Base-by-base conservation (phyloP, 176 grass and related monocot genomes). In the Otatea glauca region DNA sequence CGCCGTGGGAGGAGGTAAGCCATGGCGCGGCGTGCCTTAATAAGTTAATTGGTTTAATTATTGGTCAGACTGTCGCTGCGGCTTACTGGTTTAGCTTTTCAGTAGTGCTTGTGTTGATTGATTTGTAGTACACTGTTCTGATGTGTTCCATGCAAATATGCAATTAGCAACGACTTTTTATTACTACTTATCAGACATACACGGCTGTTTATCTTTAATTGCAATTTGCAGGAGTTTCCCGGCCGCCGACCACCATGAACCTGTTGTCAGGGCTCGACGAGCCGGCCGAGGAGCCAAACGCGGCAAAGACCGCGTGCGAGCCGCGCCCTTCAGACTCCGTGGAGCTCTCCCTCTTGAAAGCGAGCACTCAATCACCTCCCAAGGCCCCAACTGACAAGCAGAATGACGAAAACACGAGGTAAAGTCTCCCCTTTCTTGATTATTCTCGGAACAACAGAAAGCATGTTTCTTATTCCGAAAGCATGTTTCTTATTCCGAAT, bases 241-340 rank as follows among this genome's bases (percentile, higher is more conserved):
- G 64, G n/a, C 68, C 67, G 42, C 86, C 74, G 47, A 86, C 86
- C 68, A 92, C 90, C 68, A 86, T 89, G 86, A 89, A 92, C 74
- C 13, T 92, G 74, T 1, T 92, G 61, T 72, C 83, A 0, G 86
- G 61, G 75, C 73, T 92, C 29, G 82, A 78, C 56, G 35, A 48
- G 51, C 66, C 77, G 9, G 75, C 63, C 45, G 76, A 84, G 53
- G 78, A 68, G 66, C 55, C 81, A 7, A 60, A 4, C 68, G 68
- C 68, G 9, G 47, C 62, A 0, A 66, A 65, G 58, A 18, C 37
- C 25, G 50, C 20, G 7, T 0, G 0, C 21, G 68, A n/a, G 39
- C 72, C 71, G 48, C 15, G 51, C 20, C 11, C 73, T 39, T 41
- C 75, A 5, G 64, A 23, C 20, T 18, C 38, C 6, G 82, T 15